Percentiles rank a stretch among this genome's conserved stretches.
Evolutionary conservation across 176 grass and related monocot species (phyloP).

Genomic region (Oryza coarctata): DNA sequence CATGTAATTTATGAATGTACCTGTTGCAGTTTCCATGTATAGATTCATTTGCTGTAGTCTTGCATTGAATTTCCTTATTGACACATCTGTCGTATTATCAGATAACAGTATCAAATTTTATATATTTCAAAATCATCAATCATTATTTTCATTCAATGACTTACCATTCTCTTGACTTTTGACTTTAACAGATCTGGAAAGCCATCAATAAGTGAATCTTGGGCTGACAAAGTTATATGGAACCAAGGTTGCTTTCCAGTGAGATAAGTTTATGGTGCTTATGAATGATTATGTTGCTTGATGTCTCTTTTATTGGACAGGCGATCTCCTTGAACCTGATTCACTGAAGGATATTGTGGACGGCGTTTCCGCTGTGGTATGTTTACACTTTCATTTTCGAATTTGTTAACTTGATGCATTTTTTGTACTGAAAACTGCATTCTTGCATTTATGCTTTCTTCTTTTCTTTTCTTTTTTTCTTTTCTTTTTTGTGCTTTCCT

Average conservation of each 20-base stretch:
- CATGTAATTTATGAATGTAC: not conserved
- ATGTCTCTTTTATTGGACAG: slow-evolving; percentile 43
- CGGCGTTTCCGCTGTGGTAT: slow-evolving; percentile 78
- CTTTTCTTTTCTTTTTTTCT: too few relatives aligned
- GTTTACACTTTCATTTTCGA: slow-evolving; percentile 20
- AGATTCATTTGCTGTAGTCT: not conserved
- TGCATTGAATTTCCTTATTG: not conserved
- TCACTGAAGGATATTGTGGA: slow-evolving; percentile 73
- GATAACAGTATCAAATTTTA: not conserved
- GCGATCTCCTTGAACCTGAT: slow-evolving; percentile 76
- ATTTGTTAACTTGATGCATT: not conserved
- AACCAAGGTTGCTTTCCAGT: slow-evolving; percentile 58
- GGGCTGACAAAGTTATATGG: slow-evolving; percentile 93
- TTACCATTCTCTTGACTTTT: slow-evolving; percentile 20
- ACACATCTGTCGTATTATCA: not conserved
- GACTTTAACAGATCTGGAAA: slow-evolving; percentile 80
- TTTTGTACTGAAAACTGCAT: not conserved
- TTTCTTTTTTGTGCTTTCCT: too few relatives aligned
- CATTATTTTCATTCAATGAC: not conserved
- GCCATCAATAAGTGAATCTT: slow-evolving; percentile 71
- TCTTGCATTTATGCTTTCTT: not conserved
- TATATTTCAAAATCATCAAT: not conserved
- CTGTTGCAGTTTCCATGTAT: not conserved
- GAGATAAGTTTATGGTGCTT: slow-evolving; percentile 16
- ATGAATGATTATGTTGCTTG: slow-evolving; percentile 17